Conservation (phyloP, 208 protist genomes). For the Trypanosoma platydactyli region DNA sequence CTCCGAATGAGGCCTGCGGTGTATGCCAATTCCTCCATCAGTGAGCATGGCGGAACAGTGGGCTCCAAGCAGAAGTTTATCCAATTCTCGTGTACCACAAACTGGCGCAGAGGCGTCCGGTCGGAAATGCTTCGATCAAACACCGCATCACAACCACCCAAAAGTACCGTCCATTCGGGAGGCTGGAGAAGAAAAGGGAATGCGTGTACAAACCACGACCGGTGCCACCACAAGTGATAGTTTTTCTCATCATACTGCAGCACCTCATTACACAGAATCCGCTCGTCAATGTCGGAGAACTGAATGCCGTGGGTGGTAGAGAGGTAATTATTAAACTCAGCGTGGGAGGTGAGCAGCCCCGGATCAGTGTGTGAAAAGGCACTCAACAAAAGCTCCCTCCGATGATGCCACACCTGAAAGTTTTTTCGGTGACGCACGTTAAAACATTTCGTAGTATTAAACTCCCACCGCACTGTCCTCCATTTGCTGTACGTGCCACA, state of each 20-base stretch:
- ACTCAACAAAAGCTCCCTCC: constrained; percentile 49
- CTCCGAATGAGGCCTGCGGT: constrained; percentile 45
- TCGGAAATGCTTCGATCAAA: background rate
- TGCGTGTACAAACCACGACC: constrained; percentile 63
- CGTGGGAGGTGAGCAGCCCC: constrained; percentile 18
- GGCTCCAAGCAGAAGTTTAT: constrained; percentile 5
- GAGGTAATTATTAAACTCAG: constrained; percentile 34
- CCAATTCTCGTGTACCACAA: constrained; percentile 25
- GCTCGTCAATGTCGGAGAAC: constrained; percentile 73
- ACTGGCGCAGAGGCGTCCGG: background rate
- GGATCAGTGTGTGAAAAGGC: constrained; percentile 32
- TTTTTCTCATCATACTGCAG: constrained; percentile 70
- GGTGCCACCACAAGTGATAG: constrained; percentile 85
- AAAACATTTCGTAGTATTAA: constrained; percentile 41
- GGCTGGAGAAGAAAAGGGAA: constrained; percentile 61
- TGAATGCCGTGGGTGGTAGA: constrained; percentile 30
- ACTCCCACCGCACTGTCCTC: constrained; percentile 75
- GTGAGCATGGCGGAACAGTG: constrained; percentile 36
- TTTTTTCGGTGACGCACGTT: constrained; percentile 63
- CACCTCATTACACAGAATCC: constrained; percentile 35
- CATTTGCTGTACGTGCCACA: constrained; percentile 32
- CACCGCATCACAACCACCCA: constrained; percentile 5
- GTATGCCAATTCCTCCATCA: constrained; percentile 57
- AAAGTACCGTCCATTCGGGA: constrained; percentile 31
- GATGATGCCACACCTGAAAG: constrained; percentile 88